Evolutionary conservation across 441 rosid species (phyloP).

Genomic region (Flueggea neowawraea): DNA sequence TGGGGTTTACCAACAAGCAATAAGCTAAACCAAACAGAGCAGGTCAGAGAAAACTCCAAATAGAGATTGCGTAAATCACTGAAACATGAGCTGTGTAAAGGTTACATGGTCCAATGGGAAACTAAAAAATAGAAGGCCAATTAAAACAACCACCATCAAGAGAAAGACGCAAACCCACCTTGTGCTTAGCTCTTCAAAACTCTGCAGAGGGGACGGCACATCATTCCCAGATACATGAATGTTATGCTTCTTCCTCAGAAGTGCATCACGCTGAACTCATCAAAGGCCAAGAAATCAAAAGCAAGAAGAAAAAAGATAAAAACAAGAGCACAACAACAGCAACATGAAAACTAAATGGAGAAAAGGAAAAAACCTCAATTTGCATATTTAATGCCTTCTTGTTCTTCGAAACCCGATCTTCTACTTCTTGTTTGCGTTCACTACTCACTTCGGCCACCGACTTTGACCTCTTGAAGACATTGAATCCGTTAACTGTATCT

Average conservation of each 20-base stretch:
- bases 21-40: background rate
- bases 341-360: background rate
- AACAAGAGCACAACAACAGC: background rate
- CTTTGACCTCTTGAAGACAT: constrained; percentile 65
- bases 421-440: constrained; percentile 22
- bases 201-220: constrained; percentile 71
- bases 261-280: constrained; percentile 53
- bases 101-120: too few relatives aligned
- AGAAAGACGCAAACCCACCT: constrained; percentile 31
- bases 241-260: constrained; percentile 61
- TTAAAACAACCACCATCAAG: background rate
- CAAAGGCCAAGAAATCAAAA: constrained; percentile 1
- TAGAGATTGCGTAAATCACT: background rate
- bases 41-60: background rate
- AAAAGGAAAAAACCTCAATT: constrained; percentile 52
- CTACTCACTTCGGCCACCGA: constrained; percentile 13
- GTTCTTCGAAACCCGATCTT: constrained; percentile 21
- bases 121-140: too few relatives aligned
- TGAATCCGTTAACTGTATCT: constrained; percentile 74
- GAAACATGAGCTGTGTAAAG: too few relatives aligned
- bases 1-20: background rate
- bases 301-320: background rate
- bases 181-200: constrained; percentile 57
- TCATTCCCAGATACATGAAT: constrained; percentile 80
- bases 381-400: constrained; percentile 52